Evolutionary conservation across 495 filamentous ascomycete genomes (phyloP).

Genomic region (Hypoxylon lenormandii): DNA sequence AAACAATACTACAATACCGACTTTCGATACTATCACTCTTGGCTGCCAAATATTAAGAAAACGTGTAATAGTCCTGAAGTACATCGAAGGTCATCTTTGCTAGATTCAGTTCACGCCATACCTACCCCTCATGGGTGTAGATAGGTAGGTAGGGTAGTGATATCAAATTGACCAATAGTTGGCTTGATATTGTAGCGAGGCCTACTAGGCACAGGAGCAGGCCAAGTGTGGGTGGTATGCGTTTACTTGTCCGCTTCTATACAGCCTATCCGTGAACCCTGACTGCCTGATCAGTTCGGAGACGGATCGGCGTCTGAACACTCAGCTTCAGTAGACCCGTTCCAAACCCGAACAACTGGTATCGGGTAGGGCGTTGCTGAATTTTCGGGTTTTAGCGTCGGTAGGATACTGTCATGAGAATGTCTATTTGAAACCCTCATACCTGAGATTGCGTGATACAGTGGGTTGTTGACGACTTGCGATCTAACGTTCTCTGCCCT

Average conservation of each 20-base stretch:
- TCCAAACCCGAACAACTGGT: conserved; percentile 10
- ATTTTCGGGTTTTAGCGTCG: conserved; percentile 10
- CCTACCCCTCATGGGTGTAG: conserved; percentile 35
- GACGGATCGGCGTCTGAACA: conserved; percentile 5
- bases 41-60: not conserved
- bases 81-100: conserved; percentile 10
- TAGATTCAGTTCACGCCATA: not conserved
- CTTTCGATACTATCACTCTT: not conserved
- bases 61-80: not conserved
- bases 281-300: conserved; percentile 9
- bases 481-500: not conserved
- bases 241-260: not conserved
- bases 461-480: conserved; percentile 19
- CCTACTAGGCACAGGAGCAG: conserved; percentile 4
- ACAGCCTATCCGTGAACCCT: not conserved
- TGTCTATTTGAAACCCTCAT: not conserved
- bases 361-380: conserved; percentile 18
- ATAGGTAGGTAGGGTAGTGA: conserved; percentile 8
- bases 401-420: not conserved
- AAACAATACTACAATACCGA: not conserved
- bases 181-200: conserved; percentile 6
- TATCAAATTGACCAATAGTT: conserved; percentile 22
- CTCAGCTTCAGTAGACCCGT: not conserved
- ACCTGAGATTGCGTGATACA: conserved; percentile 21
- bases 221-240: not conserved